Conservation (phyloP, 805 yeast species). For the Metschnikowia orientalis region DNA sequence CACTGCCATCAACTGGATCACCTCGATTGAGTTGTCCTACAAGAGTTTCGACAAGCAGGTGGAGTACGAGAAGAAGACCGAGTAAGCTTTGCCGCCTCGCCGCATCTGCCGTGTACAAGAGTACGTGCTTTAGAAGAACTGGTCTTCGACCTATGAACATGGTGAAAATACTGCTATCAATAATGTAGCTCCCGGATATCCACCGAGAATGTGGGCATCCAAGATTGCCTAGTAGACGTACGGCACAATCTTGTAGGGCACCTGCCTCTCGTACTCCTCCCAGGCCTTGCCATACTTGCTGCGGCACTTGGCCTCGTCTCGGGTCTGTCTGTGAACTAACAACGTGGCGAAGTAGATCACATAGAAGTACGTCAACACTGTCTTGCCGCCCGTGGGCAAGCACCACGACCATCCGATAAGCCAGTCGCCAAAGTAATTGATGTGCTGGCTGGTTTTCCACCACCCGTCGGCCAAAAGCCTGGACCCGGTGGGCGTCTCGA, state of each 20-base stretch:
- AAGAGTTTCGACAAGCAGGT: slow-evolving; percentile 73
- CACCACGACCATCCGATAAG: slow-evolving; percentile 89
- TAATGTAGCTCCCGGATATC: neutral
- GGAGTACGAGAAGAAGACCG: slow-evolving; percentile 47
- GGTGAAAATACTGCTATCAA: too few species aligned
- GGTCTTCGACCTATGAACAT: too few species aligned
- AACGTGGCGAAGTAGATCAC: slow-evolving; percentile 77
- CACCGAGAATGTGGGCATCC: neutral
- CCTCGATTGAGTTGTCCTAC: slow-evolving; percentile 71
- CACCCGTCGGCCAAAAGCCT: slow-evolving; percentile 84
- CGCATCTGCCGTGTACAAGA: too few species aligned
- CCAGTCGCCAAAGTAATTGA: slow-evolving; percentile 96
- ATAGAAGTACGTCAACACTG: slow-evolving; percentile 85
- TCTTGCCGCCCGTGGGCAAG: slow-evolving; percentile 75
- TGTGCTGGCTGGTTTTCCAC: slow-evolving; percentile 94
- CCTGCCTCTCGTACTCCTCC: slow-evolving; percentile 73
- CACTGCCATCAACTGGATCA: slow-evolving; percentile 67
- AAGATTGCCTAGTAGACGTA: slow-evolving; percentile 55
- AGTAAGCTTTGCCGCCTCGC: slow-evolving; percentile 24
- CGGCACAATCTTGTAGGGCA: slow-evolving; percentile 89
- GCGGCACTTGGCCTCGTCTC: slow-evolving; percentile 91
- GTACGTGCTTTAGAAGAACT: too few species aligned
- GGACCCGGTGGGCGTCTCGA: slow-evolving; percentile 72
- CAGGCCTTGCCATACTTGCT: slow-evolving; percentile 82
- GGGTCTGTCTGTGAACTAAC: slow-evolving; percentile 78